Conservation (phyloP, 441 rosid species). For the Capsella rubella region DNA sequence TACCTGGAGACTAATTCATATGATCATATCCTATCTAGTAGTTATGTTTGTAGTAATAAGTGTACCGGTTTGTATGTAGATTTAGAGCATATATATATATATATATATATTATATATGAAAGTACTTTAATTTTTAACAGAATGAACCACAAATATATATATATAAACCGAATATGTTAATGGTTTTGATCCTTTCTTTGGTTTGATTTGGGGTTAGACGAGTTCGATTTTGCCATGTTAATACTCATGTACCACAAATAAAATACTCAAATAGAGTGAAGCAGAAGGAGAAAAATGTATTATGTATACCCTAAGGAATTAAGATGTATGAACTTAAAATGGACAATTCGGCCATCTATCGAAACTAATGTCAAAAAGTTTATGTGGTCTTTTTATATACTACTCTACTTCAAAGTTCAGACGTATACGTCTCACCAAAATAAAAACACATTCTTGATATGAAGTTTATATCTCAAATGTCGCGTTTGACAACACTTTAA, state of each 20-base stretch:
- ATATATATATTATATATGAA: too few species aligned
- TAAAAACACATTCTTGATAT: slow-evolving; percentile 13
- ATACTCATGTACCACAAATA: not conserved
- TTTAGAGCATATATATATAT: too few species aligned
- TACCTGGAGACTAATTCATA: not conserved
- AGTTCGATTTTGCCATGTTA: not conserved
- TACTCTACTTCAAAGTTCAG: slow-evolving; percentile 24
- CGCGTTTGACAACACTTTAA: slow-evolving; percentile 12
- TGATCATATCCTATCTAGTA: not conserved
- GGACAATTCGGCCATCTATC: slow-evolving; percentile 31
- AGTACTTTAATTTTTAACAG: not conserved
- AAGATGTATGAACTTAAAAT: slow-evolving; percentile 37
- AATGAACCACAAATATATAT: too few species aligned
- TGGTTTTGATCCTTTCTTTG: not conserved
- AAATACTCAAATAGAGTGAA: slow-evolving; percentile 26
- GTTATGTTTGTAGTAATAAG: not conserved
- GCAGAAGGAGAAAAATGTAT: slow-evolving; percentile 17
- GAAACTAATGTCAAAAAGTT: slow-evolving; percentile 16
- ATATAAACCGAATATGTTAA: not conserved
- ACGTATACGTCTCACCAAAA: slow-evolving; percentile 28
- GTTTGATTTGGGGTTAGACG: not conserved
- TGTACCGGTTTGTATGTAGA: not conserved
- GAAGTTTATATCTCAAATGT: slow-evolving; percentile 16
- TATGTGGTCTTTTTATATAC: slow-evolving; percentile 31
- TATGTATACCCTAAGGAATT: slow-evolving; percentile 31